phyloP scores from a whole-genome alignment of 306 rosid genomes.

The Inga laurina region DNA sequence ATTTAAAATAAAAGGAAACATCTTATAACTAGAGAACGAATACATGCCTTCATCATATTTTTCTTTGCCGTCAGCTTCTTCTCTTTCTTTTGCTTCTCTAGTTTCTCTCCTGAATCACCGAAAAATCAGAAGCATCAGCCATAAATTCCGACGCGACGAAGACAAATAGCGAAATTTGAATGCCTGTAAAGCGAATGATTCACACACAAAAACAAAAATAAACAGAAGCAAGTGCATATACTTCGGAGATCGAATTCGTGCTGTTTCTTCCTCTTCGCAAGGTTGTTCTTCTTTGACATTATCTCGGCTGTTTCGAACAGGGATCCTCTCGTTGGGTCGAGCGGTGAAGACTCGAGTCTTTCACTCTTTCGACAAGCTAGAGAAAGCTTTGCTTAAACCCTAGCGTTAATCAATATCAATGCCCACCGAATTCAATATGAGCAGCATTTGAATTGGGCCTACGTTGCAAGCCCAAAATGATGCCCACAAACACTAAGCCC shows the following conservation, averaged over 20 bases:
- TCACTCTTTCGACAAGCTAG: neutral
- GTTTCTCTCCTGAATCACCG: constrained; percentile 63
- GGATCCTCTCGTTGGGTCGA: neutral
- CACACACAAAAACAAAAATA: neutral
- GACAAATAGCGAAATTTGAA: neutral
- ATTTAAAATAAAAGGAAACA: neutral
- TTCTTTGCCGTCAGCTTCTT: constrained; percentile 77
- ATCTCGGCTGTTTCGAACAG: neutral
- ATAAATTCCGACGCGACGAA: neutral
- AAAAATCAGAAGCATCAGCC: constrained; percentile 12
- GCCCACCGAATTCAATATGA: neutral
- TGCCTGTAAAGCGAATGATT: neutral
- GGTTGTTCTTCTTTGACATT: constrained; percentile 95
- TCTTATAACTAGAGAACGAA: neutral
- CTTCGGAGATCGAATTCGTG: constrained; percentile 82
- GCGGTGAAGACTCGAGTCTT: too few relatives aligned
- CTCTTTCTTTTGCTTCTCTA: constrained; percentile 54
- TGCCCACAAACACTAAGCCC: neutral
- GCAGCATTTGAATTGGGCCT: neutral
- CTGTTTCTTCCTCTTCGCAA: constrained; percentile 74
- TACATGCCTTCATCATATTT: constrained; percentile 72
- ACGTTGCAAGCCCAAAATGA: neutral
- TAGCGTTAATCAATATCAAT: neutral
- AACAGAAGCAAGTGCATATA: constrained; percentile 30
- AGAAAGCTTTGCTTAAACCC: neutral